Evolutionary conservation across 345 rosid species (phyloP), one percentile per base, ranked within the genome.

Genomic region (Ceriops decandra): DNA sequence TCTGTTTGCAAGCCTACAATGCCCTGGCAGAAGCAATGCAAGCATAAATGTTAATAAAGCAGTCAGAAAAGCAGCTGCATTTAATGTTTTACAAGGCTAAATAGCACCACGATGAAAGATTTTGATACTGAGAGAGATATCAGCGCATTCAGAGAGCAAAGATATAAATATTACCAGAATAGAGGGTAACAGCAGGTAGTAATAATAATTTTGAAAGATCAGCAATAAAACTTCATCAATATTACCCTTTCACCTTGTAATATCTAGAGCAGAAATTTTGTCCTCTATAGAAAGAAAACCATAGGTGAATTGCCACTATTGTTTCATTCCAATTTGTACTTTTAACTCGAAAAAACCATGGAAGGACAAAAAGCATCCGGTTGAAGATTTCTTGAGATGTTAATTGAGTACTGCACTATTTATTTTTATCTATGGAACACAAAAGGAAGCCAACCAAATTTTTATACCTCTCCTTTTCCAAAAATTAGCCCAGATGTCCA

Each of bases 401-500:
- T 42, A 42, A 42, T 17, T 42, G 19, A 42, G 49, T 42, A 4
- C 49, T 42, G 49, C 49, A 11, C 49, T 13, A 11, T 38, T 38
- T 10, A 38, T 38, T 38, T 38, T 10, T 11, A 38, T 21, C 57
- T 8, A 26, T n/a, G 22, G 27, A 13, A 54, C 27, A 54, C 28
- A 54, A 26, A 54, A n/a, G 49, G 49, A 54, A 54, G 10, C 38
- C 24, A 56, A 52, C 49, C 68, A 63, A 74, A 79, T 49, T 42
- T 31, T 19, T 7, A 60, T 81, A 91, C 99, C 99, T 91, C 85
- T 79, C 98, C 99, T 84, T 84, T 90, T 64, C 95, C 99, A 24
- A 88, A 95, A 70, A 90, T 74, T 69, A 95, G 82, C 63, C 98
- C 99, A 38, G 99, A 95, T 72, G 98, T 90, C 99, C 98, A 95